Conservation (phyloP, 2,329 filamentous ascomycete species). For the Colletotrichum musae region DNA sequence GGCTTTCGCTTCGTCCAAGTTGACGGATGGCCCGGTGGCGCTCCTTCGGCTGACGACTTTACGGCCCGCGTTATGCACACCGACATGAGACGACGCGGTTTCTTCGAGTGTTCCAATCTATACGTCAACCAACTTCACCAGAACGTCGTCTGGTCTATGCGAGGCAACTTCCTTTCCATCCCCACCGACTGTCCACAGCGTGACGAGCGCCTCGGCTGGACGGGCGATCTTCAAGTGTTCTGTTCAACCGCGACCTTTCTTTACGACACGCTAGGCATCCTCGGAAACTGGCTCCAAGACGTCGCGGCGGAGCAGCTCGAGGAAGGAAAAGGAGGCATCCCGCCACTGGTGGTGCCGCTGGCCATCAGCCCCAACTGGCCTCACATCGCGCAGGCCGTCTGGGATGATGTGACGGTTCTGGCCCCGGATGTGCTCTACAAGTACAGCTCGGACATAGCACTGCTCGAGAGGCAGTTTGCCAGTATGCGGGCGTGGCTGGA, state of each 20-base stretch:
- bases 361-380: constrained; percentile 45
- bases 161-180: constrained; percentile 34
- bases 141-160: constrained; percentile 39
- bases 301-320: constrained; percentile 34
- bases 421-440: constrained; percentile 27
- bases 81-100: constrained; percentile 32
- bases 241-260: constrained; percentile 32
- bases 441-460: constrained; percentile 33
- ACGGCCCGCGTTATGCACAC: constrained; percentile 30
- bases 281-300: constrained; percentile 35
- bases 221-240: constrained; percentile 34
- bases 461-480: constrained; percentile 20
- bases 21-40: constrained; percentile 25
- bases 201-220: constrained; percentile 36
- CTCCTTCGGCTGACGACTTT: constrained; percentile 19
- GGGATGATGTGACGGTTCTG: constrained; percentile 32
- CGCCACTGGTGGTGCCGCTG: constrained; percentile 49
- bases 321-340: constrained; percentile 51
- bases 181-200: constrained; percentile 36
- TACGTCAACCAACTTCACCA: constrained; percentile 30
- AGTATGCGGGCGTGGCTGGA: constrained; percentile 37
- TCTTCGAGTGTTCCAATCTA: constrained; percentile 35
- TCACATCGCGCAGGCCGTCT: constrained; percentile 33
- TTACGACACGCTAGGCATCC: constrained; percentile 32
- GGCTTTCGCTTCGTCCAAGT: constrained; percentile 34